Base-by-base conservation (phyloP, 148 eudicot genomes). In the Fagopyrum homotropicum region DNA sequence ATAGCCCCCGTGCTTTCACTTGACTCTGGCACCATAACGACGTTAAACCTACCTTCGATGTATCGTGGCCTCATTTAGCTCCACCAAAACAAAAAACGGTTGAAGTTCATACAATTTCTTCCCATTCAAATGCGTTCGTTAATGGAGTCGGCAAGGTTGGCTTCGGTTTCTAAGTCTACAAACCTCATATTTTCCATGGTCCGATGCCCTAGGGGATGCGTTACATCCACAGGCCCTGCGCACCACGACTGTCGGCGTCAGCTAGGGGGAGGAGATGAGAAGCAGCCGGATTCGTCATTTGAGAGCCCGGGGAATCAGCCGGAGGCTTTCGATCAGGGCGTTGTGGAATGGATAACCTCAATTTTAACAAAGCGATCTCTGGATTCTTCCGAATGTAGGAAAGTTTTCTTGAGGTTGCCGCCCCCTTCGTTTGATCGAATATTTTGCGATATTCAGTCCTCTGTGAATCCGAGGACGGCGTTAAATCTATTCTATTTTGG, bases 371-470 rank as follows among this genome's bases (percentile, higher is more conserved):
- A 82, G 73, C 84, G 85, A 61, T 81, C 84, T 79, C 48, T 89
- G 55, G 87, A 91, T 82, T 76, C 83, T 1, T 79, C 84, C 45
- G 83, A 88, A 76, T 88, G 89, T 78, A 87, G 80, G 46, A 80
- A 91, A 78, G 80, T 93, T 80, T 57, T 93, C 6, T 35, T 86
- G 60, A 73, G 73, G 75, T 82, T 89, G 77, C 75, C 86, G 29
- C 93, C 95, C 29, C 72, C 45, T 69, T 79, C 85, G 59, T 93
- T 93, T 77, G 98, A 93, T 80, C 81, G 61, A 16, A 45, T 91
- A 73, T 87, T 89, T 70, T 50, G 22, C 22, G 77, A 85, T 59
- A 75, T 86, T 79, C 75, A 82, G 12, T 70, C 57, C 1, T 78
- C 80, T 50, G 85, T 85, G 71, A 79, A 91, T 57, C 89, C 93